Conservation (phyloP, 2,329 filamentous ascomycete species). For the Arthrobotrys sphaeroides region DNA sequence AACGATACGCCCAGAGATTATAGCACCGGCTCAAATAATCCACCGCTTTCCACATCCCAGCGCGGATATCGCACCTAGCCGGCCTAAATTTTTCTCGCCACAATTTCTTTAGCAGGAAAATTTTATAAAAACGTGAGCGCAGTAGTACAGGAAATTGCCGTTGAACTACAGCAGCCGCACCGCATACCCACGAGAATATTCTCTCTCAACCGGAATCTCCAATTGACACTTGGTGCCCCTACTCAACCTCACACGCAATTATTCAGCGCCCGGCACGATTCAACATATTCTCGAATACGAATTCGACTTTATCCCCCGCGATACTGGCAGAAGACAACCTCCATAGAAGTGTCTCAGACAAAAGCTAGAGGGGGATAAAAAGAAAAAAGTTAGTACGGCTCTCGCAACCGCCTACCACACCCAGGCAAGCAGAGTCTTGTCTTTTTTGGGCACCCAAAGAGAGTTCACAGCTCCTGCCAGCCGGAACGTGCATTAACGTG, state of each 20-base stretch:
- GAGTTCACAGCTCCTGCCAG: conserved; percentile 49
- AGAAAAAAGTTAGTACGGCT: conserved; percentile 26
- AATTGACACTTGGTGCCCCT: not conserved
- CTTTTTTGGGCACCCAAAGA: conserved; percentile 52
- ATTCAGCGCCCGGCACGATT: not conserved
- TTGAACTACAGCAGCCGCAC: conserved; percentile 46
- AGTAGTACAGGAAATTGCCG: conserved; percentile 47
- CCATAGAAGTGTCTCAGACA: conserved; percentile 19
- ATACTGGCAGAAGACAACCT: not conserved
- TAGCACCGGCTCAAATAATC: conserved; percentile 31
- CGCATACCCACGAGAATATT: conserved; percentile 51
- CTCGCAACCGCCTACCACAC: conserved; percentile 53
- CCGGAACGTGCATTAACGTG: conserved; percentile 55
- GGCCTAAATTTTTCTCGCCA: conserved; percentile 40
- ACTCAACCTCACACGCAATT: not conserved
- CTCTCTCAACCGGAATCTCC: conserved; percentile 12
- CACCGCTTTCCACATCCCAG: conserved; percentile 40
- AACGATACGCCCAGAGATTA: conserved; percentile 24
- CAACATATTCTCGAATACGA: not conserved
- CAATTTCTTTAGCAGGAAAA: conserved; percentile 13
- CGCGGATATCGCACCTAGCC: conserved; percentile 38
- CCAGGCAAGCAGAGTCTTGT: conserved; percentile 42
- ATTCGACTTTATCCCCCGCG: not conserved
- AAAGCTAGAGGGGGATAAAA: conserved; percentile 8
- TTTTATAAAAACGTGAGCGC: conserved; percentile 39